These are phyloP conservation scores for Apiospora koreana DNA, from an alignment of 2,329 filamentous ascomycete species.

Conservation along the genomic window DNA sequence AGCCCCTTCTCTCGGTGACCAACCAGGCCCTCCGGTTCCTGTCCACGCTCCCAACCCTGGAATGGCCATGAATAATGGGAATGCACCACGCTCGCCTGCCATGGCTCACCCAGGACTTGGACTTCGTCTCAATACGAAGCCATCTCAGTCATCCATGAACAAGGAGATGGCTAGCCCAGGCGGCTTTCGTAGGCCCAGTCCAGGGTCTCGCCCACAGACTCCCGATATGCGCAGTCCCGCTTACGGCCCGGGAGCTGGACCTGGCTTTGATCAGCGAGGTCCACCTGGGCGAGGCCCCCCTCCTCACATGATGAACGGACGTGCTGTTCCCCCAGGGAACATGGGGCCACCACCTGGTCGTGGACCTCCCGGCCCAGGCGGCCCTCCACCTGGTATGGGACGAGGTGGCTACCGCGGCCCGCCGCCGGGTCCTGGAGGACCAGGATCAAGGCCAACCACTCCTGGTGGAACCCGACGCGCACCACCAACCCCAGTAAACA, in stretches of 20 bases:
- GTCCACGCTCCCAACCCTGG: constrained; percentile 50
- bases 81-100: constrained; percentile 37
- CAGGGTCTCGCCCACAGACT: constrained; percentile 26
- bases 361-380: constrained; percentile 23
- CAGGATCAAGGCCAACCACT: constrained; percentile 21
- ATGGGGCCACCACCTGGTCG: constrained; percentile 28
- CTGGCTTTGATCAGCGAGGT: constrained; percentile 26
- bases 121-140: constrained; percentile 40
- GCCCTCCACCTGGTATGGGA: constrained; percentile 29
- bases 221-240: constrained; percentile 25
- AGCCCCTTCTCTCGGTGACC: constrained; percentile 34
- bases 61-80: constrained; percentile 54
- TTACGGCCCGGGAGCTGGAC: constrained; percentile 30
- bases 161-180: constrained; percentile 31
- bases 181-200: constrained; percentile 34
- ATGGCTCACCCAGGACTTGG: constrained; percentile 43
- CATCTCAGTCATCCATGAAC: constrained; percentile 48
- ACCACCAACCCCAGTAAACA: constrained; percentile 34
- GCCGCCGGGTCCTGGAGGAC: constrained; percentile 25
- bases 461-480: constrained; percentile 20
- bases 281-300: constrained; percentile 24
- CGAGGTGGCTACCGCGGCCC: constrained; percentile 25
- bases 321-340: constrained; percentile 23
- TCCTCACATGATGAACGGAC: constrained; percentile 12
- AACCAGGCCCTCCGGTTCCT: constrained; percentile 49